Base-by-base conservation (phyloP, 2,329 filamentous ascomycete genomes). In the Claviceps sp. region DNA sequence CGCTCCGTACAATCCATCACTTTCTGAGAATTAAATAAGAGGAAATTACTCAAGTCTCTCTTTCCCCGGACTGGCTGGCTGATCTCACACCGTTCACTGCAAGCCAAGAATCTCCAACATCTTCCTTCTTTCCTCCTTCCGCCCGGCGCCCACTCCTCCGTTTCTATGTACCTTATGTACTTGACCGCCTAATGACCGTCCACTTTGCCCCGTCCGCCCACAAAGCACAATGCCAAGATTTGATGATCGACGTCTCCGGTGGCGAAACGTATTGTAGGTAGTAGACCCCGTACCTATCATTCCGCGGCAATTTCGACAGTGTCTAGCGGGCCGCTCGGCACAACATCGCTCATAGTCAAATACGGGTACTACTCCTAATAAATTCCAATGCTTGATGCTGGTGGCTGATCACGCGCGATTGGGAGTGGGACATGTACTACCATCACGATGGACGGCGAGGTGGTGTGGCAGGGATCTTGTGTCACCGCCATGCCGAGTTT, bases 261-360 rank as follows among this genome's bases (percentile, higher is more conserved):
- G 17, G n/a, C n/a, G 62, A 85, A 45, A 79, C 75, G 1, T 83
- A 86, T 34, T 11, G 29, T 34, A 34, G 29, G 9, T 9, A 9
- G 9, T 34, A 11, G 29, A 11, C 29, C 9, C 29, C 29, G 9
- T 34, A 11, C 29, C 29, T 34, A 65, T 87, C 83, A 65, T 87
- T 83, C 63, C 83, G 87, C 66, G 79, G 72, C 58, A 85, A 75
- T 0, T 75, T 78, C 0, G 82, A 86, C 61, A 82, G 86, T 66
- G 75, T 86, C 2, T 73, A 43, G 40, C 39, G 39, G 39, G 37
- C 5, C 7, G 13, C 29, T 34, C 29, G n/a, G n/a, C 37, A 39
- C 37, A n/a, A 2, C 82, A 87, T 69, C 69, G 79, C 5, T 64
- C 86, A 53, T 85, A 14, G 71, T 81, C 54, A 79, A 23, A 85